phyloP scores from a whole-genome alignment of 148 eudicot genomes.

The Camellia japonica region DNA sequence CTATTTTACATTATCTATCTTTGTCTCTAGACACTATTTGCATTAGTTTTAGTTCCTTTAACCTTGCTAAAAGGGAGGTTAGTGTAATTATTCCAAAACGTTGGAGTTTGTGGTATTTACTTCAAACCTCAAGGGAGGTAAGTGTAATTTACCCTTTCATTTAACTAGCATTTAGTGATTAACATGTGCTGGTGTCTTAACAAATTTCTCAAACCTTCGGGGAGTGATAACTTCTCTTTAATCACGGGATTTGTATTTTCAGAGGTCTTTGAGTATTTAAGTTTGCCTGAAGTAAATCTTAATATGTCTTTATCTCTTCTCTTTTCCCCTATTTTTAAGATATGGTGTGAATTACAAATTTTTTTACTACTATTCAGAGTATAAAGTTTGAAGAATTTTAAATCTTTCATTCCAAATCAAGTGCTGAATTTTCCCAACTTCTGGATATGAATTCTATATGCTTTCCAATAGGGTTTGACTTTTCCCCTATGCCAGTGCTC shows the following conservation, averaged over 20 bases:
- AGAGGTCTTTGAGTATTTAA: neutral
- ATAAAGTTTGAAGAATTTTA: neutral
- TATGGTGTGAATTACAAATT: neutral
- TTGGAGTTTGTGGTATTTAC: no score
- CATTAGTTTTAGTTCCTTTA: no score
- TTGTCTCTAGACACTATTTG: no score
- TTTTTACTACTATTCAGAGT: no score
- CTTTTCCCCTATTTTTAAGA: neutral
- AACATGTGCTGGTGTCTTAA: neutral
- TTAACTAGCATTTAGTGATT: neutral
- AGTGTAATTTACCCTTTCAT: no score
- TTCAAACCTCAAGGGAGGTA: no score
- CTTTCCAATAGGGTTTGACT: neutral
- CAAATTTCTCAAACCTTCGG: neutral
- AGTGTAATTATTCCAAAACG: no score
- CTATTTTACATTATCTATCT: no score
- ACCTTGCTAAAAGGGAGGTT: no score
- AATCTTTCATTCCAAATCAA: neutral
- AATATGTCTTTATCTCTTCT: neutral
- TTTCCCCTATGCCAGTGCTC: neutral
- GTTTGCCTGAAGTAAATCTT: neutral
- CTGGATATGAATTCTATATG: neutral
- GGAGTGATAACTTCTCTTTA: neutral
- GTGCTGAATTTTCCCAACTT: neutral
- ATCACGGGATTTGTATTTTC: neutral